phyloP scores from a whole-genome alignment of 768 basidiomycete genomes.

The Coprinopsis sp. region DNA sequence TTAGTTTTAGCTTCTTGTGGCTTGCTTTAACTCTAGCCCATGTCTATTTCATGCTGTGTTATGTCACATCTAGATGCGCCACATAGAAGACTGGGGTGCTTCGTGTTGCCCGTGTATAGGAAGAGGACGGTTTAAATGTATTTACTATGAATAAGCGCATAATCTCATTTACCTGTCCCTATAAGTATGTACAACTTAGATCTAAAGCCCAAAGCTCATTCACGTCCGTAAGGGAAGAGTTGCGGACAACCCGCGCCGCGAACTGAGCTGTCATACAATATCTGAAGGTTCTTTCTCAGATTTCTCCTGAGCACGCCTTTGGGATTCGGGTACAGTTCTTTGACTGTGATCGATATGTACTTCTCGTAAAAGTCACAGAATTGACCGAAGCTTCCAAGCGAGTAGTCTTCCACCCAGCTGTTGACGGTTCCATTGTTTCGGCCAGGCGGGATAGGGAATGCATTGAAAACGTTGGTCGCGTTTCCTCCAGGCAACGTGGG shows the following conservation, averaged over 20 bases:
- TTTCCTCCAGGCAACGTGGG: neutral
- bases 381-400: slow-evolving; percentile 1
- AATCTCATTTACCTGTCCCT: no score
- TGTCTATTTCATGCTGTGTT: no score
- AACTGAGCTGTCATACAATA: neutral
- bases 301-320: slow-evolving; percentile 8
- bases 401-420: slow-evolving; percentile 9
- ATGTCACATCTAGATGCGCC: no score
- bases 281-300: slow-evolving; percentile 9
- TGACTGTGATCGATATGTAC: slow-evolving; percentile 12
- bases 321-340: slow-evolving; percentile 15
- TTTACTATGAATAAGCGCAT: no score
- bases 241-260: slow-evolving; percentile 5
- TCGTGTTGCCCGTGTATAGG: no score
- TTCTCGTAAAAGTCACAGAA: slow-evolving; percentile 13
- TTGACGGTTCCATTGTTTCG: slow-evolving; percentile 9
- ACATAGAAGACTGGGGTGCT: no score
- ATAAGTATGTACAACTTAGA: no score
- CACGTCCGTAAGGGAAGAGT: slow-evolving; percentile 10
- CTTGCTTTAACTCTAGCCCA: no score
- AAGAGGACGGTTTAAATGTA: no score
- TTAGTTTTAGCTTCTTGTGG: no score
- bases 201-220: no score
- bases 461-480: neutral
- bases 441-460: slow-evolving; percentile 13